Conservation (phyloP, 2,329 filamentous ascomycete species). For the Achaetomium macrosporum region DNA sequence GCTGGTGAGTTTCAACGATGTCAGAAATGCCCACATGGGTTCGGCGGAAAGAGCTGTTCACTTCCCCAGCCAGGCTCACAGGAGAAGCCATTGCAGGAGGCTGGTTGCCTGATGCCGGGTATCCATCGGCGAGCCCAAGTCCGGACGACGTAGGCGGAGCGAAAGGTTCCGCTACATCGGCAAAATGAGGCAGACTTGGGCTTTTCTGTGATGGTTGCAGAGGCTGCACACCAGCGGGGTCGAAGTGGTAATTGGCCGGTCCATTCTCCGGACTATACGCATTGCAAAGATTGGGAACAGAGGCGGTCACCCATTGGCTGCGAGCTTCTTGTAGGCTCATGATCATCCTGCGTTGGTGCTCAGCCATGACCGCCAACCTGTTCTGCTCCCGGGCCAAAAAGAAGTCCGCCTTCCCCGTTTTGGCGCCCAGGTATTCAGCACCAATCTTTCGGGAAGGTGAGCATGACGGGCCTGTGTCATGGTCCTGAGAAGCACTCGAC, state of each 20-base stretch:
- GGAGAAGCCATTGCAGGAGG: not conserved
- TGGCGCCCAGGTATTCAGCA: slow-evolving; percentile 17
- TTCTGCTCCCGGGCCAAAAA: slow-evolving; percentile 27
- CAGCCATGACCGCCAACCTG: slow-evolving; percentile 11
- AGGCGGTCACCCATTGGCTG: no score
- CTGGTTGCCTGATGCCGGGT: not conserved
- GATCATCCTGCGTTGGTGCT: no score
- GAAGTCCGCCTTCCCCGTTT: slow-evolving; percentile 24
- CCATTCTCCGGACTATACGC: no score
- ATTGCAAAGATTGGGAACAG: no score
- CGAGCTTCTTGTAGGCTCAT: no score
- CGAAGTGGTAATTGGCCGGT: no score
- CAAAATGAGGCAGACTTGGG: no score
- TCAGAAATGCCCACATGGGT: slow-evolving; percentile 21
- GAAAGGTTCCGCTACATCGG: no score
- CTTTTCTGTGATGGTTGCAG: no score
- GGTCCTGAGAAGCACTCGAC: not conserved
- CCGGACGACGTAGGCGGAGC: no score
- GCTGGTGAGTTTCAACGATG: slow-evolving; percentile 17
- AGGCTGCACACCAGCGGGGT: no score
- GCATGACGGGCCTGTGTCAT: not conserved
- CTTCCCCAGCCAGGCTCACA: not conserved
- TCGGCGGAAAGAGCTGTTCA: slow-evolving; percentile 2
- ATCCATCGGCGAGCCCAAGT: no score
- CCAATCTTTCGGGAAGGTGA: not conserved